Percentiles rank a stretch among this genome's conserved stretches.
Evolutionary conservation across 1,139 yeast genomes (phyloP).

Genomic region (Debaryomyces sp.): DNA sequence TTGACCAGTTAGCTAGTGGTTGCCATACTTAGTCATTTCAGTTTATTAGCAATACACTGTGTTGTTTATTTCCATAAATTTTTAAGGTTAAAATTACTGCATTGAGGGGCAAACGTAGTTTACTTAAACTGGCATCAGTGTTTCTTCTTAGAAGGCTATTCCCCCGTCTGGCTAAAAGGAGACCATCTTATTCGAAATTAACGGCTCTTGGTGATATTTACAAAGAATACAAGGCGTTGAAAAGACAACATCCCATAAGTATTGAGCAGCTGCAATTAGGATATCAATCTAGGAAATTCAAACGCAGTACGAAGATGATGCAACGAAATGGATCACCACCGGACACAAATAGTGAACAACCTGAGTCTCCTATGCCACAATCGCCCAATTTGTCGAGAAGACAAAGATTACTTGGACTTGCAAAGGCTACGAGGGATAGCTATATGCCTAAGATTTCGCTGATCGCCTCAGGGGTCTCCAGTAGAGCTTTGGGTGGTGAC

Average conservation of each 20-base stretch:
- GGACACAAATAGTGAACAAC: neutral
- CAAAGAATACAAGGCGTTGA: slow-evolving; percentile 29
- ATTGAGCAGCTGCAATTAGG: slow-evolving; percentile 10
- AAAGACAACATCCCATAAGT: slow-evolving; percentile 15
- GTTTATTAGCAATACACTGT: neutral
- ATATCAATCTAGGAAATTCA: slow-evolving; percentile 13
- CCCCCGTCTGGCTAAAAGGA: slow-evolving; percentile 13
- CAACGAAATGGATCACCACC: slow-evolving; percentile 5
- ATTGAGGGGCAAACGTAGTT: slow-evolving; percentile 18
- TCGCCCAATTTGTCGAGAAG: slow-evolving; percentile 24
- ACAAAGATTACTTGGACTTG: slow-evolving; percentile 48
- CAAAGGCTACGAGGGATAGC: slow-evolving; percentile 58
- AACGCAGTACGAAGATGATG: slow-evolving; percentile 19
- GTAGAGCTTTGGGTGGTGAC: slow-evolving; percentile 35
- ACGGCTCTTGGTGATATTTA: slow-evolving; percentile 23
- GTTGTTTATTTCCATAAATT: neutral
- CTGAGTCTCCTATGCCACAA: slow-evolving; percentile 1
- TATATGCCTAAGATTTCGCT: slow-evolving; percentile 56
- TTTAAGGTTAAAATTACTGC: slow-evolving; percentile 8
- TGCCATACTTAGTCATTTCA: neutral
- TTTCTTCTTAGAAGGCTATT: slow-evolving; percentile 19
- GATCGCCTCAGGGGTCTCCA: slow-evolving; percentile 51
- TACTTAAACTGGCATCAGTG: slow-evolving; percentile 24
- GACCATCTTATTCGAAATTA: slow-evolving; percentile 15
- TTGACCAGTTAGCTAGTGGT: neutral